Evolutionary conservation across 192 early-diverging fungal species (phyloP).

Genomic region (Backusella circina): DNA sequence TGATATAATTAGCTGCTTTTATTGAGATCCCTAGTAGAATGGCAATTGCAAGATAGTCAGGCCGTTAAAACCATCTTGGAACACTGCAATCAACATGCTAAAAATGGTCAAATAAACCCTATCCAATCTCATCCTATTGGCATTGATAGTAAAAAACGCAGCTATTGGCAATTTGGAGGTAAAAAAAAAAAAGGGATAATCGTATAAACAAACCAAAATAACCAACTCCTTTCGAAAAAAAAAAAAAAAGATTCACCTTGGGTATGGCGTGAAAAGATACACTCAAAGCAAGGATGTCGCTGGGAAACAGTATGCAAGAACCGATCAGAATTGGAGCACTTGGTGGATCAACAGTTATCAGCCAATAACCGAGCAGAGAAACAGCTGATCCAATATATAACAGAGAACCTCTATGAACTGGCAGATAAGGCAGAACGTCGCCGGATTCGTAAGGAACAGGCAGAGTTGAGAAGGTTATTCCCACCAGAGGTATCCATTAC

Average conservation of each 20-base stretch:
- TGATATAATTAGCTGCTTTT: slow-evolving; percentile 16
- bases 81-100: background rate
- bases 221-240: no score
- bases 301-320: slow-evolving; percentile 27
- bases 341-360: background rate
- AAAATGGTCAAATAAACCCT: slow-evolving; percentile 16
- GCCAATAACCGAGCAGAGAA: slow-evolving; percentile 15
- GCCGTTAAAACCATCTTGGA: slow-evolving; percentile 16
- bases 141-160: slow-evolving; percentile 21
- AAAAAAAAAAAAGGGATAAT: background rate
- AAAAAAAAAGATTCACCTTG: slow-evolving; percentile 31
- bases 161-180: slow-evolving; percentile 36
- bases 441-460: background rate
- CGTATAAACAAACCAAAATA: background rate
- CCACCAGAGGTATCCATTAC: slow-evolving; percentile 5
- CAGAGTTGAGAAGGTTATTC: background rate
- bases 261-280: slow-evolving; percentile 24
- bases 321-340: background rate
- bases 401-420: background rate
- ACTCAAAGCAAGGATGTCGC: background rate
- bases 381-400: background rate
- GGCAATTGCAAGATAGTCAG: slow-evolving; percentile 28
- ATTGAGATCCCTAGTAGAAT: slow-evolving; percentile 24
- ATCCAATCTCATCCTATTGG: slow-evolving; percentile 13
- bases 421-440: background rate